Evolutionary conservation across 2,329 filamentous ascomycete genomes (phyloP), one percentile per base, ranked within the genome.

Genomic region (Penicillium sp.): DNA sequence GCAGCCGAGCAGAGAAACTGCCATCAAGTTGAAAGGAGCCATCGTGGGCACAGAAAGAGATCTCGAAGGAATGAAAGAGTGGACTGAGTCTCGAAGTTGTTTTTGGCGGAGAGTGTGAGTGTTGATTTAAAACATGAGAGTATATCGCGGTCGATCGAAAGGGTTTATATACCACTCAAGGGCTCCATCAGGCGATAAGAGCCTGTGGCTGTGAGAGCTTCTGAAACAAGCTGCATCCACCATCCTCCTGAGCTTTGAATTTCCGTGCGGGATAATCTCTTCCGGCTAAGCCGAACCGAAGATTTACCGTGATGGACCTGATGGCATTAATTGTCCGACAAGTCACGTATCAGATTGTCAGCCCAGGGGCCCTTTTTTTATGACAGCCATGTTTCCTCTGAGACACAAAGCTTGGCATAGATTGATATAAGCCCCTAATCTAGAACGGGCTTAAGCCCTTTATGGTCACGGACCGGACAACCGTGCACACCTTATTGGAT

Each of bases 1-100:
- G 54, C 58, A 64, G 37, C 59, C 59, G 40, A 64, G 60, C 29
- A 62, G 57, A 26, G 63, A 61, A 13, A 65, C 64, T 50, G 65
- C 45, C 29, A 69, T 53, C 29, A 56, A 58, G 56, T 66, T 69
- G 48, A 66, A 57, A 54, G 65, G 66, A 44, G 60, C 53, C 67
- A 69, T 70, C 48, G 42, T 20, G 10, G 10, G 31, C 18, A 44
- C 13, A 22, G 9, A 37, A 35, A 29, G 6, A 37, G 18, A 46
- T 20, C 39, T 22, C 18, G 8, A 10, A n/a, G 5, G 22, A 22
- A 45, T 50, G 20, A 24, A 46, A 29, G 20, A 40, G 29, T 3
- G 44, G 31, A 54, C 29, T 53, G 50, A 39, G 34, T 52, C 22
- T 49, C 11, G 24, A 39, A 18, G 20, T 50, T 50, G 29, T 39